A percentile compares a stretch with the other conserved stretches of the same genome.
Conservation (phyloP, 2,329 filamentous ascomycete genomes). For the Thelonectria blattea region DNA sequence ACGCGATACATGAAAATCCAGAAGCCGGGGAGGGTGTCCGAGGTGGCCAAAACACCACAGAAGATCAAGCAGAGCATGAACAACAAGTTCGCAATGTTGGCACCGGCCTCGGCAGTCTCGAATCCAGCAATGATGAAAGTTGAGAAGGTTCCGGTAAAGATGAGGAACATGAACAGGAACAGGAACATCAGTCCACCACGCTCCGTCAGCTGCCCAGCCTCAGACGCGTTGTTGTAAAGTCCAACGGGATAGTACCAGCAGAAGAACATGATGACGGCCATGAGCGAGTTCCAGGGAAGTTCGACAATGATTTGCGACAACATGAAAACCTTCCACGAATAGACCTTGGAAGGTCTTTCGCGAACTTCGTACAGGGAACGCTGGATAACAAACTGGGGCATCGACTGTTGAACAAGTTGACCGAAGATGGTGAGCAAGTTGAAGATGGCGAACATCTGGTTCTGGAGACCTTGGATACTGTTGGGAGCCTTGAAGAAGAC, state of each 20-base stretch:
- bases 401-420: constrained; percentile 78
- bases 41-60: constrained; percentile 38
- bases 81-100: constrained; percentile 69
- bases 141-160: constrained; percentile 84
- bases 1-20: constrained; percentile 64
- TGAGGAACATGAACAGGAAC: constrained; percentile 74
- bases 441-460: constrained; percentile 87
- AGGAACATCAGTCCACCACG: constrained; percentile 83
- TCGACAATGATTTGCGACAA: constrained; percentile 84
- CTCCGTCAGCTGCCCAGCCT: constrained; percentile 65
- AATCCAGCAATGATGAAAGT: constrained; percentile 75
- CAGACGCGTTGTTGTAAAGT: constrained; percentile 71
- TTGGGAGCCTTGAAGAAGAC: constrained; percentile 77
- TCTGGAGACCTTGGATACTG: constrained; percentile 79
- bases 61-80: constrained; percentile 64
- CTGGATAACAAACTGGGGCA: constrained; percentile 86
- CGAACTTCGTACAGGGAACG: constrained; percentile 83
- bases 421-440: constrained; percentile 84
- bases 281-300: constrained; percentile 81
- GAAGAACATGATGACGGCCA: constrained; percentile 78
- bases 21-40: constrained; percentile 63
- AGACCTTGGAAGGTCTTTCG: constrained; percentile 83
- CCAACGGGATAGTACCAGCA: constrained; percentile 89
- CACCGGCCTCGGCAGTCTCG: constrained; percentile 68
- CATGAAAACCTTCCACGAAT: constrained; percentile 87